phyloP scores from a whole-genome alignment of 164 flowering plant genomes.

The Vitis rotundifolia region DNA sequence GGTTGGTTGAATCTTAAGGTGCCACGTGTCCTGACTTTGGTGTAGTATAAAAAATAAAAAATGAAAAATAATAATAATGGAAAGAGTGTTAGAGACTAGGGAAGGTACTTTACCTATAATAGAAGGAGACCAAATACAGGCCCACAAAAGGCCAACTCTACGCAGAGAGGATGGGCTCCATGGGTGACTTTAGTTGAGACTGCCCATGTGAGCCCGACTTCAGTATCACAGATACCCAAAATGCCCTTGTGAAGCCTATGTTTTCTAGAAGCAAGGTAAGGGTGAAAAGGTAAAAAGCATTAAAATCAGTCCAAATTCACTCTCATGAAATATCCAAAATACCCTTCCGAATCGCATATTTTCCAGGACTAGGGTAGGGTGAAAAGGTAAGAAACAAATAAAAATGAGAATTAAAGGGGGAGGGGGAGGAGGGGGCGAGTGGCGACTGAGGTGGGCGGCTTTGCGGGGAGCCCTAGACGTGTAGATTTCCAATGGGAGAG shows the following conservation, averaged over 20 bases:
- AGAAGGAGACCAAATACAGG: background rate
- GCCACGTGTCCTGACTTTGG: no score
- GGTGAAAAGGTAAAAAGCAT: no score
- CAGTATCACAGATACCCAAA: no score
- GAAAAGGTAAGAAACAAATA: no score
- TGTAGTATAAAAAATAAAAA: no score
- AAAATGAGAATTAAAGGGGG: background rate
- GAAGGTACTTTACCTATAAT: no score
- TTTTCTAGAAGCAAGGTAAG: no score
- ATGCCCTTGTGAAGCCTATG: no score
- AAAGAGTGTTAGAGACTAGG: no score
- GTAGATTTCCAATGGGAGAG: constrained; percentile 8
- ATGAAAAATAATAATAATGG: no score
- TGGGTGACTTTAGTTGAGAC: background rate
- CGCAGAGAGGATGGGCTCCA: background rate
- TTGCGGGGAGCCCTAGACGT: constrained; percentile 3
- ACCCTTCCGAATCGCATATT: background rate
- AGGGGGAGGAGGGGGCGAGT: background rate
- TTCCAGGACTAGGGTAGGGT: background rate
- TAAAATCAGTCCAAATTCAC: no score
- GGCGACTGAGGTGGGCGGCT: background rate
- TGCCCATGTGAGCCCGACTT: background rate
- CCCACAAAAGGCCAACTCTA: background rate
- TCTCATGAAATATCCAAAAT: background rate
- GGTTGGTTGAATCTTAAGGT: no score